Percentiles rank a stretch among this genome's conserved stretches.
These are phyloP conservation scores for Parascedosporium putredinis DNA, from an alignment of 2,329 filamentous ascomycete genomes.

Conservation along the genomic window DNA sequence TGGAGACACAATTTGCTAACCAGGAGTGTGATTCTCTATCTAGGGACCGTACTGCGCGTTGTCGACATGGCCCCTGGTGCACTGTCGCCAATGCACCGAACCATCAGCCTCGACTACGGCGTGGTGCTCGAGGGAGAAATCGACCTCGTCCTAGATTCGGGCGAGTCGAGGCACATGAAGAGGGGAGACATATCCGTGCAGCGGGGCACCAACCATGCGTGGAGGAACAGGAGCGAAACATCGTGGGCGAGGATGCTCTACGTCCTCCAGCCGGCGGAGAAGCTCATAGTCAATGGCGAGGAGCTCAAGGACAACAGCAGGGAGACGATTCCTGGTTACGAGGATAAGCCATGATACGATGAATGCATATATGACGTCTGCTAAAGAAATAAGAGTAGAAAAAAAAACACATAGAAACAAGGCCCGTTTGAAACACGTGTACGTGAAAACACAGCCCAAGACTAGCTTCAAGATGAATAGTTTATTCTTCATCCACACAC, in stretches of 20 bases:
- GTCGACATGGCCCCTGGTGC: slow-evolving; percentile 16
- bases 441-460: no score
- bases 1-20: no score
- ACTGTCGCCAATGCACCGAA: slow-evolving; percentile 29
- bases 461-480: no score
- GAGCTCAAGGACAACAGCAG: slow-evolving; percentile 23
- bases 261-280: slow-evolving; percentile 21
- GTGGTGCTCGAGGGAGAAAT: slow-evolving; percentile 43
- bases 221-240: slow-evolving; percentile 36
- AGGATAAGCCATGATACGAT: neutral
- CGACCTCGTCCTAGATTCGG: slow-evolving; percentile 41
- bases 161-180: slow-evolving; percentile 32
- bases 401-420: no score
- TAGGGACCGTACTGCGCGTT: slow-evolving; percentile 22
- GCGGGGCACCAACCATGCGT: slow-evolving; percentile 45
- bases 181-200: slow-evolving; percentile 45
- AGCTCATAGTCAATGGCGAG: slow-evolving; percentile 10
- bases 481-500: no score
- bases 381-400: no score
- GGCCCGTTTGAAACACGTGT: no score
- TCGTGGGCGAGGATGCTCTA: slow-evolving; percentile 36
- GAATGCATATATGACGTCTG: no score
- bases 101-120: slow-evolving; percentile 43
- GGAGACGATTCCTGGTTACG: neutral
- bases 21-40: no score